Percentiles rank a stretch among this genome's conserved stretches.
These are phyloP conservation scores for Funneliformis geosporum DNA, from an alignment of 192 early-diverging fungal species.

Conservation along the genomic window DNA sequence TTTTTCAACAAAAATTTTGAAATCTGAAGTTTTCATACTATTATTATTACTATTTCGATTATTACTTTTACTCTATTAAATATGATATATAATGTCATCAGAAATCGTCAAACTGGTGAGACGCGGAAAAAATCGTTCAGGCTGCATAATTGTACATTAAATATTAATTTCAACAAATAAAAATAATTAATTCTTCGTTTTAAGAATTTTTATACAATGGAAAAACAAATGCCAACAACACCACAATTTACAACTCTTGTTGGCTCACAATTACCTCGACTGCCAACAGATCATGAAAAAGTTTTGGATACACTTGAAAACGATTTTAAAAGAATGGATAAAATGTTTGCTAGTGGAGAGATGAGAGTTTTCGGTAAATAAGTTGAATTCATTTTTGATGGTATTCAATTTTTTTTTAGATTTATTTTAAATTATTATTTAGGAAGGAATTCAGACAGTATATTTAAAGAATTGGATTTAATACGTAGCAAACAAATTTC, in stretches of 20 bases:
- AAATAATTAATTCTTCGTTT: not conserved
- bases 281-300: slow-evolving; percentile 21
- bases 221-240: not conserved
- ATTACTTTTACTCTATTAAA: too few relatives aligned
- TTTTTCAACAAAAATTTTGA: not conserved
- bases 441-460: slow-evolving; percentile 33
- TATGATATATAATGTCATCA: too few relatives aligned
- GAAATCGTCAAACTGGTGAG: too few relatives aligned
- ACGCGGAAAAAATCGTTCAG: too few relatives aligned
- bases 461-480: slow-evolving; percentile 35
- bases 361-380: slow-evolving; percentile 25
- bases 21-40: not conserved
- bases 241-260: not conserved
- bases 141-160: too few relatives aligned
- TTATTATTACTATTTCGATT: too few relatives aligned
- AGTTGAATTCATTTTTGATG: not conserved
- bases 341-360: slow-evolving; percentile 33
- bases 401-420: not conserved
- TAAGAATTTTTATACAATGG: not conserved
- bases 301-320: slow-evolving; percentile 26
- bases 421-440: not conserved
- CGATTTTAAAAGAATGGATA: slow-evolving; percentile 35
- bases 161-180: too few relatives aligned
- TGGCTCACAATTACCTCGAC: not conserved
- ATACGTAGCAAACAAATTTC: slow-evolving; percentile 32